A percentile compares a stretch with the other conserved stretches of the same genome.
These are phyloP conservation scores for Candida sakaeoensis DNA, from an alignment of 805 yeast species.

Conservation along the genomic window DNA sequence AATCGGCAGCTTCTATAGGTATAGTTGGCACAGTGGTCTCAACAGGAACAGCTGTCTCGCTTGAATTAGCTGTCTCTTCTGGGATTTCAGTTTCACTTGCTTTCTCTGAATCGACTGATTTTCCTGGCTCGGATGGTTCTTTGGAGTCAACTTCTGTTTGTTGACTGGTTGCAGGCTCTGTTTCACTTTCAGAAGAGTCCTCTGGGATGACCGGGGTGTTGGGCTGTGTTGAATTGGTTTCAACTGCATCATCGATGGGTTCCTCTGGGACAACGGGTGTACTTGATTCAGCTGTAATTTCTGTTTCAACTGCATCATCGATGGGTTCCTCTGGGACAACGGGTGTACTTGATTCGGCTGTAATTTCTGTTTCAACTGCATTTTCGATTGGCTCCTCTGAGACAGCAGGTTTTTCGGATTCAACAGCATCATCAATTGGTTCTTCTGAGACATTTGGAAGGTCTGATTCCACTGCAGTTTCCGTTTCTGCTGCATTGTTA, in stretches of 20 bases:
- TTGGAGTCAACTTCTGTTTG: neutral
- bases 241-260: neutral
- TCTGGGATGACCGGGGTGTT: neutral
- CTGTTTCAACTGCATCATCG: neutral
- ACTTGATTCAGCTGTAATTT: neutral
- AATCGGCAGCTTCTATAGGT: too few relatives aligned
- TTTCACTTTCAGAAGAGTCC: neutral
- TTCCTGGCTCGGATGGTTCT: neutral
- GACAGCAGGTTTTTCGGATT: neutral
- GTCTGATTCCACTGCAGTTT: neutral
- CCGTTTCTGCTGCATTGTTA: neutral
- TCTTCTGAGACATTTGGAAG: neutral
- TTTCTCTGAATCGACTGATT: neutral
- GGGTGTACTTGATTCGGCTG: neutral
- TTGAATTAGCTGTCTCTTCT: neutral
- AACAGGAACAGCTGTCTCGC: neutral
- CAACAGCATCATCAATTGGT: neutral
- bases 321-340: neutral
- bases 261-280: neutral
- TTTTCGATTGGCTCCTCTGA: neutral
- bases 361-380: neutral
- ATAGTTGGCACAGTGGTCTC: too few relatives aligned
- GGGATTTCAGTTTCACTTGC: slow-evolving; percentile 1
- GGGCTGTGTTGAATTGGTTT: neutral
- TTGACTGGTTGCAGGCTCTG: neutral